Evolutionary conservation across 2,329 filamentous ascomycete genomes (phyloP).

Genomic region (Cladosporium sp.): DNA sequence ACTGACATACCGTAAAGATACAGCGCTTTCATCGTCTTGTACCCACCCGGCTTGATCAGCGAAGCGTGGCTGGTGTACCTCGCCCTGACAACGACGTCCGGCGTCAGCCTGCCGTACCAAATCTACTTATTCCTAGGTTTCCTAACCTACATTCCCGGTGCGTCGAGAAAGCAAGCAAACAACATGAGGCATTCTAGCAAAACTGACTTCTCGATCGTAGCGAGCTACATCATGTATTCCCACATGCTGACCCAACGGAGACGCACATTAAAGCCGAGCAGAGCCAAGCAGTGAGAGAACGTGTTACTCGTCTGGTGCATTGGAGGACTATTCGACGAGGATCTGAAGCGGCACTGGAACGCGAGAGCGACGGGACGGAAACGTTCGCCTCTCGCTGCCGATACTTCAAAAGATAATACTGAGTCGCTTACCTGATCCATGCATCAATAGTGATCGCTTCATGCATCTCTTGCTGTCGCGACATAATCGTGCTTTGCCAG

Average conservation of each 20-base stretch:
- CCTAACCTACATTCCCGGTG: neutral
- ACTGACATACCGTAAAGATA: neutral
- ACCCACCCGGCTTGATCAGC: conserved; percentile 4
- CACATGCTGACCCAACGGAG: neutral
- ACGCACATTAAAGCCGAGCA: neutral
- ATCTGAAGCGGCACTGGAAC: neutral
- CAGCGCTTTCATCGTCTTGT: conserved; percentile 6
- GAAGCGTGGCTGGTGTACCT: neutral
- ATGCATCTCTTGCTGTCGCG: neutral
- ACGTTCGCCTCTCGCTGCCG: neutral
- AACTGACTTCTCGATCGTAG: neutral
- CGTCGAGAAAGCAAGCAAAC: neutral
- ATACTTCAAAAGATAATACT: neutral
- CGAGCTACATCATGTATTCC: conserved; percentile 7
- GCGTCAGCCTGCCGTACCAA: neutral
- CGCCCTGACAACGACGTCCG: neutral
- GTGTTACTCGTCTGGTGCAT: neutral
- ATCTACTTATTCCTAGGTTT: neutral
- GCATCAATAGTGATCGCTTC: neutral
- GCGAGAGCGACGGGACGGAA: neutral
- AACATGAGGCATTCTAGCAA: neutral
- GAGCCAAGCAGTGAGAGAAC: neutral
- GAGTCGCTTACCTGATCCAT: neutral
- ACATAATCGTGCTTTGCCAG: no score
- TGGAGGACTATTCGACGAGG: neutral